Evolutionary conservation across 2,329 filamentous ascomycete species (phyloP).

Genomic region (Aspergillus novofumigatus): DNA sequence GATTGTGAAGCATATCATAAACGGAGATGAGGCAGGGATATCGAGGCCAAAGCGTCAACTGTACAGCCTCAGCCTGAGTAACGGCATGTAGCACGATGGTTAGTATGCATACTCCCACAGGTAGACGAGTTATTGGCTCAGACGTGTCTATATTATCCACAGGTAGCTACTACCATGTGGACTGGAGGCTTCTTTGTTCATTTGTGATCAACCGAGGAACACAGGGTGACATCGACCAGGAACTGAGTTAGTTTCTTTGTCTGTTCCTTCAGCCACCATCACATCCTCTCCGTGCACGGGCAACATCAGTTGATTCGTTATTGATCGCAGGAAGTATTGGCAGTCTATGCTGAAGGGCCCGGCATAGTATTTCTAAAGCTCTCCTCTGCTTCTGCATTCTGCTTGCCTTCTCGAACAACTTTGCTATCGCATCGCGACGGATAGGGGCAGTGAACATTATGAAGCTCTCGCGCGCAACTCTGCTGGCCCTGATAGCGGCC

Average conservation of each 20-base stretch:
- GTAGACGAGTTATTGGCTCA: background rate
- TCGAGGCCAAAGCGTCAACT: background rate
- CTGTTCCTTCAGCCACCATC: background rate
- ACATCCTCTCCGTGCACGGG: background rate
- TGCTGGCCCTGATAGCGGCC: background rate
- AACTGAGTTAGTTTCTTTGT: background rate
- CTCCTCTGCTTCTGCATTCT: background rate
- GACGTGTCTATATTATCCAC: too few species aligned
- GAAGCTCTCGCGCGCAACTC: background rate
- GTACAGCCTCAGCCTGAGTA: background rate
- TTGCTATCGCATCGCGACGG: background rate
- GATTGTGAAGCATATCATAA: too few species aligned
- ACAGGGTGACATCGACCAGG: too few species aligned
- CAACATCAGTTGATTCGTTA: background rate
- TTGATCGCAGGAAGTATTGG: background rate
- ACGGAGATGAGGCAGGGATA: background rate
- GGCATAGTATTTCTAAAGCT: background rate
- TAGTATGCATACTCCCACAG: background rate
- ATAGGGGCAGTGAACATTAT: background rate
- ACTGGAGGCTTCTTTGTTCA: too few species aligned
- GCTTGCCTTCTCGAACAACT: background rate
- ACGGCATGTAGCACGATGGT: too few species aligned
- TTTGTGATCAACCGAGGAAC: too few species aligned
- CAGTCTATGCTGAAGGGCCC: too few species aligned
- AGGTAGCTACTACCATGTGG: too few species aligned